phyloP scores from a whole-genome alignment of 179 eudicot species.

The Actinidia arguta region DNA sequence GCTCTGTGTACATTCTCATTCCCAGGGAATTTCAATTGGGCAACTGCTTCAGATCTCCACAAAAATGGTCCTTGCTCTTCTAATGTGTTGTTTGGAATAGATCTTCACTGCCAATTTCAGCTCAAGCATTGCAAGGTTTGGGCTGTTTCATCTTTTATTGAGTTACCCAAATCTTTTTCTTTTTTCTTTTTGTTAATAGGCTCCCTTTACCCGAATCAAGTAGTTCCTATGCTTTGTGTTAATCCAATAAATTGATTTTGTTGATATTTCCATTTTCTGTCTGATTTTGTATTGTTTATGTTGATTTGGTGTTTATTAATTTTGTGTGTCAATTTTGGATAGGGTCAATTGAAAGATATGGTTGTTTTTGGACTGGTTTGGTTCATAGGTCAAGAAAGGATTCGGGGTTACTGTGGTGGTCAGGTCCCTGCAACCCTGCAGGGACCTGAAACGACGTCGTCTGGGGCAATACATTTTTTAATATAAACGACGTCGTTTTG shows the following conservation, averaged over 20 bases:
- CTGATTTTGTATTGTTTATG: not conserved
- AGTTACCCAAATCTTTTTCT: too few species aligned
- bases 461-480: too few species aligned
- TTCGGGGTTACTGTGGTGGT: too few species aligned
- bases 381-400: slow-evolving; percentile 58
- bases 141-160: not conserved
- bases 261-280: not conserved
- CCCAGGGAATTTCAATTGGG: slow-evolving; percentile 46
- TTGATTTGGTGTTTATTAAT: not conserved
- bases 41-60: slow-evolving; percentile 42
- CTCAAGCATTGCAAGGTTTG: slow-evolving; percentile 53
- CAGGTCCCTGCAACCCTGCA: too few species aligned
- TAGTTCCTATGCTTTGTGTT: not conserved
- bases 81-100: slow-evolving; percentile 40
- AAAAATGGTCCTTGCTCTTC: slow-evolving; percentile 33
- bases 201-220: not conserved
- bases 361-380: slow-evolving; percentile 27
- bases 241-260: not conserved
- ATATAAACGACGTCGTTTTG: too few species aligned
- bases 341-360: not conserved
- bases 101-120: slow-evolving; percentile 47
- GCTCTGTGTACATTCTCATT: slow-evolving; percentile 59
- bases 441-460: too few species aligned
- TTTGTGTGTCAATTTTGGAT: not conserved
- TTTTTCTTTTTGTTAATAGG: too few species aligned